Conservation (phyloP, 345 rosid species). For the Camelina neglecta region DNA sequence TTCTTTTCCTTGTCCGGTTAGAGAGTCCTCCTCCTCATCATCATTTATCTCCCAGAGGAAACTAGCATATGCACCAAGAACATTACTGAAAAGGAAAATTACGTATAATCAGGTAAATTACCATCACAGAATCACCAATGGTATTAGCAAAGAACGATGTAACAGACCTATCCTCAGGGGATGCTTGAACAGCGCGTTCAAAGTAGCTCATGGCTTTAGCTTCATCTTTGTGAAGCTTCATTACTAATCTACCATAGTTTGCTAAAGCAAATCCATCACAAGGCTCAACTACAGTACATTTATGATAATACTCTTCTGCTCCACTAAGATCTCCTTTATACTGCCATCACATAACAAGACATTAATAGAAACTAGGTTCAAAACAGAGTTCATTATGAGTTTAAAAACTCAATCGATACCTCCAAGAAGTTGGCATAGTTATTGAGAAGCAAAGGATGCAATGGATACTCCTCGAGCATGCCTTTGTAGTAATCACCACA, state of each 20-base stretch:
- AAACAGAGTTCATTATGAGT: conserved; percentile 20
- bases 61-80: conserved; percentile 81
- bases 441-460: conserved; percentile 70
- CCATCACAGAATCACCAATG: not conserved
- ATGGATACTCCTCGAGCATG: conserved; percentile 73
- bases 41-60: conserved; percentile 80
- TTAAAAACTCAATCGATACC: conserved; percentile 44
- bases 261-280: conserved; percentile 58
- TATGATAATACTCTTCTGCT: conserved; percentile 71
- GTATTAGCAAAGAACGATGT: not conserved
- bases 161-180: conserved; percentile 70
- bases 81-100: conserved; percentile 51
- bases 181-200: conserved; percentile 65
- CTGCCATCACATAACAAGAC: conserved; percentile 41
- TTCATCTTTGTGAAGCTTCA: conserved; percentile 73
- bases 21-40: conserved; percentile 42
- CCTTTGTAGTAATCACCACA: conserved; percentile 58
- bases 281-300: conserved; percentile 71
- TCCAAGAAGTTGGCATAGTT: conserved; percentile 77
- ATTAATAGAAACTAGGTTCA: conserved; percentile 13
- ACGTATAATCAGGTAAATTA: not conserved
- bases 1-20: conserved; percentile 27
- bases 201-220: conserved; percentile 61
- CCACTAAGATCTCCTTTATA: conserved; percentile 71
- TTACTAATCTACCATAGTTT: conserved; percentile 66